phyloP scores from a whole-genome alignment of 768 basidiomycete genomes.

The Tylopilus intermedius region DNA sequence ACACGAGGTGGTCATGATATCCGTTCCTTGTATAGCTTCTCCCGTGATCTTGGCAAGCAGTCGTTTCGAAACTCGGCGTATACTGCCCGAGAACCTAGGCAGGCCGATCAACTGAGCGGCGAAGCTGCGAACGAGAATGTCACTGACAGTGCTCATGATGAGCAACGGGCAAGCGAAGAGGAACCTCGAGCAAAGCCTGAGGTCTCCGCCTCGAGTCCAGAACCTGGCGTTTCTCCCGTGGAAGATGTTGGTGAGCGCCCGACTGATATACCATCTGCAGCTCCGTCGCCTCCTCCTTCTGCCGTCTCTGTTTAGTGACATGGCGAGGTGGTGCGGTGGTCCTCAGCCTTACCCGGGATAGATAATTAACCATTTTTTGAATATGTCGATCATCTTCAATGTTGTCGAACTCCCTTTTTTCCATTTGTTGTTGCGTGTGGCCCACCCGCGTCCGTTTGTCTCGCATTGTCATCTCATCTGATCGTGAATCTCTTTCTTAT shows the following conservation, averaged over 20 bases:
- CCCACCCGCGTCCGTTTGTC: constrained; percentile 7
- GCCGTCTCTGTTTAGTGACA: constrained; percentile 27
- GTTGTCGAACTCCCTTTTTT: constrained; percentile 10
- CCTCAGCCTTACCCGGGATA: constrained; percentile 15
- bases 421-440: constrained; percentile 13
- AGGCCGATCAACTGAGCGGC: constrained; percentile 18
- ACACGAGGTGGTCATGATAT: constrained; percentile 24
- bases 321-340: constrained; percentile 1
- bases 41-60: constrained; percentile 27
- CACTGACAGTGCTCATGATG: constrained; percentile 9
- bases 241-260: constrained; percentile 21
- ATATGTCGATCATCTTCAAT: constrained; percentile 33
- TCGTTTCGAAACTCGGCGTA: constrained; percentile 22
- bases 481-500: constrained; percentile 6
- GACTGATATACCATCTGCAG: constrained; percentile 25
- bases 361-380: constrained; percentile 31
- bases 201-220: constrained; percentile 13
- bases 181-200: constrained; percentile 14
- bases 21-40: constrained; percentile 32
- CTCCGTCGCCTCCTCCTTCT: constrained; percentile 28
- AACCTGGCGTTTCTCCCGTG: constrained; percentile 16
- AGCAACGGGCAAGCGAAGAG: constrained; percentile 8
- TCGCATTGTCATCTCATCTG: constrained; percentile 8
- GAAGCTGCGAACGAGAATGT: constrained; percentile 16
- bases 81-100: constrained; percentile 22